phyloP scores from a whole-genome alignment of 345 rosid genomes.

The Euphorbia pulcherrima region DNA sequence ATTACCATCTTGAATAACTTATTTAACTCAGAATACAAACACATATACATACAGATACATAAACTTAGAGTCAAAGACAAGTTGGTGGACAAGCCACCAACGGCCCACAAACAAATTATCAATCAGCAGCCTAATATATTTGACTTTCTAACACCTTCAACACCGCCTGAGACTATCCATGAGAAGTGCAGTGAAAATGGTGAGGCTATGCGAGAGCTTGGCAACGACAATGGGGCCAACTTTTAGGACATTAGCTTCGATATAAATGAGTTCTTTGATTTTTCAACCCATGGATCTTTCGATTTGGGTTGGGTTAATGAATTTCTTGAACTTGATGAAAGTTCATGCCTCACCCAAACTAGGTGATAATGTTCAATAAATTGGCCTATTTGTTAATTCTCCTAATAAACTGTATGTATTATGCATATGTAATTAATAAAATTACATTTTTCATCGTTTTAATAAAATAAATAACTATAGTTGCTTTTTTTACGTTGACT shows the following conservation, averaged over 20 bases:
- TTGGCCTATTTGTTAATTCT: neutral
- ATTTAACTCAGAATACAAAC: no score
- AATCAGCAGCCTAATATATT: no score
- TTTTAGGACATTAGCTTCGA: constrained; percentile 26
- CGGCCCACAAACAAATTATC: no score
- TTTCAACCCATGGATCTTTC: constrained; percentile 31
- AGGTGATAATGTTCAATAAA: neutral
- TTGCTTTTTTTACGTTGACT: no score
- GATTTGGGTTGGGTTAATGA: constrained; percentile 46
- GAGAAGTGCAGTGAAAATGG: neutral
- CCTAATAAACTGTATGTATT: neutral
- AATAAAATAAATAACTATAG: neutral
- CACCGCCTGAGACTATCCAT: neutral
- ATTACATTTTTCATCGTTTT: no score
- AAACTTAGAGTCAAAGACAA: no score
- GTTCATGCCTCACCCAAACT: constrained; percentile 21
- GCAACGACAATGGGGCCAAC: neutral
- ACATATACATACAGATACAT: no score
- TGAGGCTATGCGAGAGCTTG: neutral
- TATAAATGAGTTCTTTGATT: constrained; percentile 36
- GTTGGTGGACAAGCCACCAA: no score
- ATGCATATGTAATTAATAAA: neutral
- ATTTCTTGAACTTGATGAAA: constrained; percentile 37
- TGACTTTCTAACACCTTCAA: no score
- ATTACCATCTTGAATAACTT: no score